phyloP scores from a whole-genome alignment of 352 stramenopile species.

The Phytophthora multivora region DNA sequence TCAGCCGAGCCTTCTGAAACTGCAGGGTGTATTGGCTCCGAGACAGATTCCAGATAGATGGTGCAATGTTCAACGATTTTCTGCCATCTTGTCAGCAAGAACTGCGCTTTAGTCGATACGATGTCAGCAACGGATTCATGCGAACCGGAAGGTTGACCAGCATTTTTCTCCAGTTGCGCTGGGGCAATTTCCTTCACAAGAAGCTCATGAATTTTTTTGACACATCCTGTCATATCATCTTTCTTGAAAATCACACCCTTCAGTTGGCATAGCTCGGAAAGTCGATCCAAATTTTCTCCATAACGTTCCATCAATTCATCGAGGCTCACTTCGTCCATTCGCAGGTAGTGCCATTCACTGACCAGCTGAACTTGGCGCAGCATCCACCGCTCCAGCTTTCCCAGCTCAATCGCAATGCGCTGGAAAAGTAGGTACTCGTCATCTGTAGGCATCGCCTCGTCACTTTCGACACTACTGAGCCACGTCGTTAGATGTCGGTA shows the following conservation, averaged over 20 bases:
- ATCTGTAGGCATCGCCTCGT: constrained; percentile 1
- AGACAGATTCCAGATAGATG: constrained; percentile 7
- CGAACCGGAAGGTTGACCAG: constrained; percentile 12
- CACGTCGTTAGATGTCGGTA: constrained; percentile 12
- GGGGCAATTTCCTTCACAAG: constrained; percentile 31
- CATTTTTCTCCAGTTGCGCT: neutral
- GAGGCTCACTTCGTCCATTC: constrained; percentile 41
- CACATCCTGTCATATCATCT: constrained; percentile 39
- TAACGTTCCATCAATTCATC: constrained; percentile 64
- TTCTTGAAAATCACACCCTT: constrained; percentile 46
- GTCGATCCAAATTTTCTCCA: constrained; percentile 45
- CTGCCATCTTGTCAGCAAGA: constrained; percentile 38
- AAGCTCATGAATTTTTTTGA: constrained; percentile 42
- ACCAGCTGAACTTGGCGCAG: constrained; percentile 62
- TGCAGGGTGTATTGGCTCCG: constrained; percentile 1
- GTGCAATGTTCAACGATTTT: constrained; percentile 15
- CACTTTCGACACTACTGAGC: constrained; percentile 7
- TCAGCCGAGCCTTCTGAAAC: constrained; percentile 10
- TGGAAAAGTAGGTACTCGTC: constrained; percentile 25
- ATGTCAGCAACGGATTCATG: constrained; percentile 40
- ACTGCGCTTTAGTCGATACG: constrained; percentile 34
- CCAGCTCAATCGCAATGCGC: constrained; percentile 40
- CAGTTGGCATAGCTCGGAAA: constrained; percentile 58
- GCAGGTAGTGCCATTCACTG: constrained; percentile 66
- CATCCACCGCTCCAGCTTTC: constrained; percentile 68